phyloP scores from a whole-genome alignment of 192 early-diverging fungal genomes.

The Backusella parvicylindrica region DNA sequence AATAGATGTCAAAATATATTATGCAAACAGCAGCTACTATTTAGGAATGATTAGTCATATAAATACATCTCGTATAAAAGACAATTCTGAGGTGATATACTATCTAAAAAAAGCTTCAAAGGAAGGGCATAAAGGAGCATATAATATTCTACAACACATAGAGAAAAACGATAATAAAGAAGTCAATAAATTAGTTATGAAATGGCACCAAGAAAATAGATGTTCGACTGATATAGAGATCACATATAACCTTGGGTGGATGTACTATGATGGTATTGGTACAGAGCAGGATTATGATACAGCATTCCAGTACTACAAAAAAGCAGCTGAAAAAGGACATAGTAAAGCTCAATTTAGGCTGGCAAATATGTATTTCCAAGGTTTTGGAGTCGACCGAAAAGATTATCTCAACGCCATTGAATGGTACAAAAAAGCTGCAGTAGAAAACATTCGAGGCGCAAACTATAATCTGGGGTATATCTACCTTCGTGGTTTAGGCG shows the following conservation, averaged over 20 bases:
- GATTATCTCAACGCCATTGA: not conserved
- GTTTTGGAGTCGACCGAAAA: slow-evolving; percentile 1
- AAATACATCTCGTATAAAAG: not conserved
- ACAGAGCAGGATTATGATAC: not conserved
- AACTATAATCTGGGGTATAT: no score
- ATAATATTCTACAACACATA: not conserved
- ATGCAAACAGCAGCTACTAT: not conserved
- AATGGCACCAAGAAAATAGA: not conserved
- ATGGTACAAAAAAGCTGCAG: slow-evolving; percentile 1
- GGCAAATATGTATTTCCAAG: slow-evolving; percentile 10
- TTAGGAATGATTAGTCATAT: not conserved
- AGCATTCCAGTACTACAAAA: not conserved
- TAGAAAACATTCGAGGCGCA: not conserved
- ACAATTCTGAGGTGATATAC: not conserved
- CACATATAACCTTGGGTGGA: not conserved
- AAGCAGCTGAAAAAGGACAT: slow-evolving; percentile 22
- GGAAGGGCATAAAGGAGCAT: not conserved
- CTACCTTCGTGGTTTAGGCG: not conserved
- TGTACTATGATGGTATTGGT: not conserved
- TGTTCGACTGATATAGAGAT: not conserved
- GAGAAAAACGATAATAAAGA: not conserved
- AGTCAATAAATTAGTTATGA: not conserved
- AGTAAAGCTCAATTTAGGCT: not conserved
- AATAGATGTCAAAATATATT: not conserved
- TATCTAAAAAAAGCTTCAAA: not conserved